Conservation (phyloP, 192 early-diverging fungal genomes). For the Podila clonocystis region DNA sequence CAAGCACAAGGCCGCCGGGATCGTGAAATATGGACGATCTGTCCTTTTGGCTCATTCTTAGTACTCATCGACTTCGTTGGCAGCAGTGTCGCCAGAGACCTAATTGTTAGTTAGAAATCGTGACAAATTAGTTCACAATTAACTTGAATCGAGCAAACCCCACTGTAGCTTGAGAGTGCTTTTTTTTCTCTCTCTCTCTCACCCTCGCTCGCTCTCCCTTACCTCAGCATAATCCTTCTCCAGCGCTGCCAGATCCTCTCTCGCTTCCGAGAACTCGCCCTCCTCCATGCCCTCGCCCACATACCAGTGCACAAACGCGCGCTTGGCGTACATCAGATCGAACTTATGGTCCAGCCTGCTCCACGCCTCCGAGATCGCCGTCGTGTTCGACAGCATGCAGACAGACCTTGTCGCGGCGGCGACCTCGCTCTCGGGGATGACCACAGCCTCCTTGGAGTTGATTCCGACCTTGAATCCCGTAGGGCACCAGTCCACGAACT, state of each 20-base stretch:
- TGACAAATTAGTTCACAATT: too few species aligned
- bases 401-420: conserved; percentile 96
- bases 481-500: conserved; percentile 99
- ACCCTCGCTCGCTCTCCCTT: too few species aligned
- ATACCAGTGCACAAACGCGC: conserved; percentile 99
- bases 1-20: too few species aligned
- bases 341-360: conserved; percentile 99
- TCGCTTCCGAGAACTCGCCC: conserved; percentile 99
- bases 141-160: too few species aligned
- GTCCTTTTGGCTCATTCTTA: too few species aligned
- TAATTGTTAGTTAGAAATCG: too few species aligned
- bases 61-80: too few species aligned
- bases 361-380: conserved; percentile 99
- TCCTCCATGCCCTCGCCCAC: conserved; percentile 99
- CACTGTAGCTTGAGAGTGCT: too few species aligned
- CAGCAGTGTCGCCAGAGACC: too few species aligned
- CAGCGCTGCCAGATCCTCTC: conserved; percentile 99
- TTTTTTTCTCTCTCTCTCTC: too few species aligned
- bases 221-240: conserved; percentile 99
- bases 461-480: conserved; percentile 99
- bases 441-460: conserved; percentile 90
- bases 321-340: conserved; percentile 99
- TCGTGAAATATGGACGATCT: too few species aligned
- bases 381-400: conserved; percentile 99
- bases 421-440: conserved; percentile 74